These are phyloP conservation scores for Echium plantagineum DNA, from an alignment of 257 asterid genomes.

Conservation along the genomic window DNA sequence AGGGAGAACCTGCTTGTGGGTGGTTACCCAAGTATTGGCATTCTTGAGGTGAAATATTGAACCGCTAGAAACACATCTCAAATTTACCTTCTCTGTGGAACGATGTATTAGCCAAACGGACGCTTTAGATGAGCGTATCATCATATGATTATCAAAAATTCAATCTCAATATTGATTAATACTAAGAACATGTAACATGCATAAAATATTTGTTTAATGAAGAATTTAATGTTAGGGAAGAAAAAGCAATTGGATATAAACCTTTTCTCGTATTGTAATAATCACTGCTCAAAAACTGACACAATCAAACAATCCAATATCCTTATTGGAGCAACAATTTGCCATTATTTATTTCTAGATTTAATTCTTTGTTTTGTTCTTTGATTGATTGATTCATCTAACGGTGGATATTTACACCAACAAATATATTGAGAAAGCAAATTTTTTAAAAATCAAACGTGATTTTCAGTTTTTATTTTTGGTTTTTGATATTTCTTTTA, in stretches of 20 bases:
- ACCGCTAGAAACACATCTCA: no score
- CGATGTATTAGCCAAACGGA: no score
- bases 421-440: background rate
- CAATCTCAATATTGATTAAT: no score
- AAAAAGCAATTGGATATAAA: no score
- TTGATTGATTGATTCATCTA: background rate
- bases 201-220: background rate
- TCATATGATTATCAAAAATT: no score
- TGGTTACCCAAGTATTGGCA: no score
- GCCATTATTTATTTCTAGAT: background rate
- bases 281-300: no score
- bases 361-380: background rate
- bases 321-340: background rate
- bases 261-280: no score
- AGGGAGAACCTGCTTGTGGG: no score
- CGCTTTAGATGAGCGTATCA: no score
- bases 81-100: no score
- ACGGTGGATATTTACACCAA: background rate
- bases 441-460: slow-evolving; percentile 6
- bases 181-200: background rate
- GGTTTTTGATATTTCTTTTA: background rate
- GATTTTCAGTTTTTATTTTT: slow-evolving; percentile 6
- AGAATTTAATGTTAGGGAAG: background rate
- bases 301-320: background rate
- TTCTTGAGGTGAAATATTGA: no score